phyloP scores from a whole-genome alignment of 2,329 filamentous ascomycete genomes.

The Davidsoniella neocaledoniae region DNA sequence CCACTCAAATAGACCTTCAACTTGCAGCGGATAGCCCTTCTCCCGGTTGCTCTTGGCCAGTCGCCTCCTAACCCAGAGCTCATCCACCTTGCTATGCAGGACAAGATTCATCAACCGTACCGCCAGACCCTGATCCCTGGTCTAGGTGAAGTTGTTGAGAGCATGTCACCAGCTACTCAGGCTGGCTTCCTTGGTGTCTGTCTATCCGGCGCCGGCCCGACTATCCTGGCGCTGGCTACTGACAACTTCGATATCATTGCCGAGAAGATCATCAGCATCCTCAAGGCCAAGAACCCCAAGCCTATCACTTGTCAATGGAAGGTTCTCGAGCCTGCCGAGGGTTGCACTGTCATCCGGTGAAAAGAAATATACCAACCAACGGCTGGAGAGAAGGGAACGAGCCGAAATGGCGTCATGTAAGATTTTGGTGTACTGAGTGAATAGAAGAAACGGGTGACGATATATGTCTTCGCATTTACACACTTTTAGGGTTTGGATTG shows the following conservation, averaged over 20 bases:
- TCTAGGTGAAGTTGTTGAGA: constrained; percentile 75
- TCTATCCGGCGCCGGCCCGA: constrained; percentile 85
- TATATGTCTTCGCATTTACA: too few relatives aligned
- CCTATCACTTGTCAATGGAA: constrained; percentile 67
- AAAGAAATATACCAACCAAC: constrained; percentile 1
- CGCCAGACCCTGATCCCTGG: constrained; percentile 82
- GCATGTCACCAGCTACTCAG: constrained; percentile 75
- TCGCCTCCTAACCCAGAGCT: constrained; percentile 82
- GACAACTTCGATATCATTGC: constrained; percentile 81
- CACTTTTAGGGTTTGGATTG: too few relatives aligned
- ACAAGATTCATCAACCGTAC: constrained; percentile 95
- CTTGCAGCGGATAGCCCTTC: constrained; percentile 77
- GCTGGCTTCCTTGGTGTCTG: constrained; percentile 86
- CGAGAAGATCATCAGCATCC: constrained; percentile 54
- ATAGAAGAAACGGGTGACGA: not conserved
- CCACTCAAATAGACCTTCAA: constrained; percentile 57
- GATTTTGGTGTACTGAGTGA: not conserved
- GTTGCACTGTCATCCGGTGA: constrained; percentile 32
- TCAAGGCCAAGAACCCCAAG: constrained; percentile 39
- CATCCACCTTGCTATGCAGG: constrained; percentile 97
- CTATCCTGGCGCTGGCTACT: constrained; percentile 83
- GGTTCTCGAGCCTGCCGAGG: constrained; percentile 73
- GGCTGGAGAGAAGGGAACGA: not conserved
- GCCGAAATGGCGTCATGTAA: not conserved
- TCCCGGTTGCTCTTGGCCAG: constrained; percentile 76